These are phyloP conservation scores for Hippophae gyantsensis DNA, from an alignment of 306 rosid species.

Conservation along the genomic window DNA sequence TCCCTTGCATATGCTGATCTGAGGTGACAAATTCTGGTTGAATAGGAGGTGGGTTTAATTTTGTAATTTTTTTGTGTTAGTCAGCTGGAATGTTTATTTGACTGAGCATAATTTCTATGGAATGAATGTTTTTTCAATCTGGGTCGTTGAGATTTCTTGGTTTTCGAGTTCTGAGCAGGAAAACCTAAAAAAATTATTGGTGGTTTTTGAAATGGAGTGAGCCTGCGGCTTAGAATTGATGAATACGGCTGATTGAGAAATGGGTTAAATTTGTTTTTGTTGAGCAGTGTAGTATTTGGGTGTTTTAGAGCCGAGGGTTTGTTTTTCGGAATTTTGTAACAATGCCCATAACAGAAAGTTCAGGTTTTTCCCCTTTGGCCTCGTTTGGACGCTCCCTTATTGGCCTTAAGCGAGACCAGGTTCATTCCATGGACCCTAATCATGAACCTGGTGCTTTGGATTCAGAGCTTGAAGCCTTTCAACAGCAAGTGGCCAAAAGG, in stretches of 20 bases:
- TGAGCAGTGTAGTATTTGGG: constrained; percentile 7
- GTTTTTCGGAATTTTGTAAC: constrained; percentile 15
- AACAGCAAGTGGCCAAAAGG: constrained; percentile 41
- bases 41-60: not conserved
- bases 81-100: constrained; percentile 4
- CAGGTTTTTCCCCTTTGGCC: constrained; percentile 43
- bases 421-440: constrained; percentile 46
- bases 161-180: constrained; percentile 5
- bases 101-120: not conserved
- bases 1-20: too few species aligned
- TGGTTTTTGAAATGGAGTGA: constrained; percentile 13
- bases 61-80: constrained; percentile 1
- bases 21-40: not conserved
- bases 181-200: constrained; percentile 7
- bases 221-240: constrained; percentile 9
- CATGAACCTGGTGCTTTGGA: constrained; percentile 42
- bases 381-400: constrained; percentile 54
- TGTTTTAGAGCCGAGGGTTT: constrained; percentile 17
- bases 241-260: constrained; percentile 23
- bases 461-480: constrained; percentile 47
- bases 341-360: constrained; percentile 51
- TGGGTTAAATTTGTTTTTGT: constrained; percentile 33
- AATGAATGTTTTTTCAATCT: constrained; percentile 8
- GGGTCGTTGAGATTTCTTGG: not conserved
- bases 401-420: constrained; percentile 54